phyloP scores from a whole-genome alignment of 352 stramenopile species.

The Phytophthora sansomeana region DNA sequence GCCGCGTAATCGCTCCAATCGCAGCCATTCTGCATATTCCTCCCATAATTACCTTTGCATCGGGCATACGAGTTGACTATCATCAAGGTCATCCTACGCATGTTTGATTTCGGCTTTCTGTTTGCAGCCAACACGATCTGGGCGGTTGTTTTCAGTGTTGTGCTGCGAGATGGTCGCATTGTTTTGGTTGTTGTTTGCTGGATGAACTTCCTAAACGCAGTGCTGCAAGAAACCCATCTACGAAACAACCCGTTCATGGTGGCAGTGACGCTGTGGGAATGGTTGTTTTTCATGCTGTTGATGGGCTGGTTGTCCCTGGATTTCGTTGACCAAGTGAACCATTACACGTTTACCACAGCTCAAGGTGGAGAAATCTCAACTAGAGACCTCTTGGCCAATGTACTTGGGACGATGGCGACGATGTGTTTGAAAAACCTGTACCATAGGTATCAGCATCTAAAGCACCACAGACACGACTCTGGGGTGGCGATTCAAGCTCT shows the following conservation, averaged over 20 bases:
- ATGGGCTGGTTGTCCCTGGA: neutral
- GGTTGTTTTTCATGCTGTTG: slow-evolving; percentile 7
- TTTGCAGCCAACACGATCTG: slow-evolving; percentile 16
- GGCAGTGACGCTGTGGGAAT: neutral
- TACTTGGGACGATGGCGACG: slow-evolving; percentile 11
- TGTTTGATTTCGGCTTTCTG: slow-evolving; percentile 24
- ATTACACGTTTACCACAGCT: slow-evolving; percentile 3
- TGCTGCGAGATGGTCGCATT: slow-evolving; percentile 8
- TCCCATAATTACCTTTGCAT: neutral
- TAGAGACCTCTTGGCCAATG: slow-evolving; percentile 16
- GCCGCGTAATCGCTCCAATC: slow-evolving; percentile 8
- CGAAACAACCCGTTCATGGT: slow-evolving; percentile 2
- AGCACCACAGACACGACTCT: neutral
- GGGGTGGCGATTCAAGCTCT: neutral
- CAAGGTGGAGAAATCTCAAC: neutral
- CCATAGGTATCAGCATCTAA: slow-evolving; percentile 2
- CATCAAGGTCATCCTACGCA: slow-evolving; percentile 13
- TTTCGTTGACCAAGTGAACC: neutral
- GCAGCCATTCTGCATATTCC: slow-evolving; percentile 15
- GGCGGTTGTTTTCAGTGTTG: slow-evolving; percentile 2
- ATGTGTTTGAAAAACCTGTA: slow-evolving; percentile 12
- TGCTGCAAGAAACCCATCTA: slow-evolving; percentile 14
- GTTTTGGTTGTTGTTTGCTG: slow-evolving; percentile 9
- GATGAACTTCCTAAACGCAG: neutral
- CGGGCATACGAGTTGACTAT: slow-evolving; percentile 10